Evolutionary conservation across 257 asterid species (phyloP).

Genomic region (Sherardia arvensis): DNA sequence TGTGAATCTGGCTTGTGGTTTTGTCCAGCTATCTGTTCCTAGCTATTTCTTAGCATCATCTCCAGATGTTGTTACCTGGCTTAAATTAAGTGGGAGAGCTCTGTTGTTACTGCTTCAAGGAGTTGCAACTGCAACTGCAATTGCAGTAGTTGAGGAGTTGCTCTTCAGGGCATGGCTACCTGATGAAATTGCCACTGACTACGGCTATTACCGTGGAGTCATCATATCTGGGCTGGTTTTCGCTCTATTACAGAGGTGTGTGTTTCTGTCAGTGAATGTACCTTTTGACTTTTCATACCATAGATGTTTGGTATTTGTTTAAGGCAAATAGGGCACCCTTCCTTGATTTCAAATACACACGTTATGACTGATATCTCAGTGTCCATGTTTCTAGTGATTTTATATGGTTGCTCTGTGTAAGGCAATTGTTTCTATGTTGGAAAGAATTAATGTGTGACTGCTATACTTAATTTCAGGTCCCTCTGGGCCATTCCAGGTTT

Average conservation of each 20-base stretch:
- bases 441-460: neutral
- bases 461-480: constrained; percentile 41
- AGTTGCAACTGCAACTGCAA: constrained; percentile 50
- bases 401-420: neutral
- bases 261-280: constrained; percentile 9
- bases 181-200: constrained; percentile 78
- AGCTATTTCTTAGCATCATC: constrained; percentile 33
- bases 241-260: constrained; percentile 74
- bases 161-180: constrained; percentile 93
- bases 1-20: constrained; percentile 54
- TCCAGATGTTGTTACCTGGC: constrained; percentile 34
- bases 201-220: constrained; percentile 66
- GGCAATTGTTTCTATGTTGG: neutral
- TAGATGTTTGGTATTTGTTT: neutral
- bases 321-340: neutral
- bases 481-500: constrained; percentile 74
- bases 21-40: constrained; percentile 57
- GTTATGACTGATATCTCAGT: neutral
- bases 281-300: neutral
- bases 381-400: neutral
- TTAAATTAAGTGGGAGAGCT: constrained; percentile 43
- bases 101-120: constrained; percentile 42
- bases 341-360: neutral
- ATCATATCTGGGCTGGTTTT: constrained; percentile 66
- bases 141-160: constrained; percentile 76